Conservation (phyloP, 192 early-diverging fungal species). For the Coemansia sp. region DNA sequence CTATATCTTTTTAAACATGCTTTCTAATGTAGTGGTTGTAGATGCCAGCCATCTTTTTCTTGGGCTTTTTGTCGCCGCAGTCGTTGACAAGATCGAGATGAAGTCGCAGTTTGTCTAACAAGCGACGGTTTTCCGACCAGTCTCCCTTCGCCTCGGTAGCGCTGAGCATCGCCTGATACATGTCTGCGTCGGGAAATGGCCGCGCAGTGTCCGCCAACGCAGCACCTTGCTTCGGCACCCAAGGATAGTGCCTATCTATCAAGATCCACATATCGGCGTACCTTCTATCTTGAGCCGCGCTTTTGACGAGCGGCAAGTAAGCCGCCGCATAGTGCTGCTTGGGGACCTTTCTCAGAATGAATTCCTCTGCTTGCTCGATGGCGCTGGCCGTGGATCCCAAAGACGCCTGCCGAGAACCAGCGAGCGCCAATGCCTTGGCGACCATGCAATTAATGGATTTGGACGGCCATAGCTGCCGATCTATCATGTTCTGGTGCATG, state of each 20-base stretch:
- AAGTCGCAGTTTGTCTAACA: constrained; percentile 24
- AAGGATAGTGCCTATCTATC: constrained; percentile 24
- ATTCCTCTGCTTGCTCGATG: not conserved
- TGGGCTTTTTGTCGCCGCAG: not conserved
- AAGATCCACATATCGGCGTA: constrained; percentile 23
- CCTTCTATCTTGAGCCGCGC: constrained; percentile 6
- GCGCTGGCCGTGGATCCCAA: not conserved
- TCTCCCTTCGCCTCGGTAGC: constrained; percentile 15
- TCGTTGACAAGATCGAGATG: constrained; percentile 15
- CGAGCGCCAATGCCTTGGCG: constrained; percentile 11
- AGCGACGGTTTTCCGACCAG: constrained; percentile 16
- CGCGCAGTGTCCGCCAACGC: not conserved
- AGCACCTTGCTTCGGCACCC: not conserved
- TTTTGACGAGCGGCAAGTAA: constrained; percentile 20
- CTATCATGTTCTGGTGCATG: constrained; percentile 20
- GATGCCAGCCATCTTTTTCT: constrained; percentile 3
- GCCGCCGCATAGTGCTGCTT: constrained; percentile 26
- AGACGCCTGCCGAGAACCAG: not conserved
- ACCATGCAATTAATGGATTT: constrained; percentile 44
- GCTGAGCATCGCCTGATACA: constrained; percentile 30
- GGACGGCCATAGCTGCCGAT: constrained; percentile 24
- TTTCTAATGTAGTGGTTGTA: not conserved
- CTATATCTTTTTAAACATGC: not conserved
- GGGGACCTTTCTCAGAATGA: constrained; percentile 21
- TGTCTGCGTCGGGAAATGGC: constrained; percentile 28